phyloP scores from a whole-genome alignment of 139 green algal genomes.

The Chlorella sp. region DNA sequence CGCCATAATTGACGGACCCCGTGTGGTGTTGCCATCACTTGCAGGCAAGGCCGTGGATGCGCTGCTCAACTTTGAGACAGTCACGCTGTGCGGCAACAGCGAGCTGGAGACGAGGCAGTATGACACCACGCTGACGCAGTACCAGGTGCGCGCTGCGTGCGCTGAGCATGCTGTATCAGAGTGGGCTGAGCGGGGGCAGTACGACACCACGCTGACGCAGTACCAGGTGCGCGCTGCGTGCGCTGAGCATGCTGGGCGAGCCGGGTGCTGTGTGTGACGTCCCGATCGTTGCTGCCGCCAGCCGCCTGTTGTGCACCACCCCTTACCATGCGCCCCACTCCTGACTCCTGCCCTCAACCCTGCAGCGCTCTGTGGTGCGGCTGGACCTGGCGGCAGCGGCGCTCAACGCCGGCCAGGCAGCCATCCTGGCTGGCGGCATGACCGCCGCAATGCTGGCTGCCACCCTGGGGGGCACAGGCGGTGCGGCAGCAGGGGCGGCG shows the following conservation, averaged over 20 bases:
- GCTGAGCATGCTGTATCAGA: too few relatives aligned
- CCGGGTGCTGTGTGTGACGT: too few relatives aligned
- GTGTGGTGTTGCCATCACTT: too few relatives aligned
- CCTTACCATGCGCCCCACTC: neutral
- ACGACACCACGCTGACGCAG: slow-evolving; percentile 66
- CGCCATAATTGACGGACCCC: too few relatives aligned
- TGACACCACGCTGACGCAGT: slow-evolving; percentile 66
- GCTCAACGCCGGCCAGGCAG: slow-evolving; percentile 93
- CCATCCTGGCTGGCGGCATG: slow-evolving; percentile 83
- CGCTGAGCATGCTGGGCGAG: neutral
- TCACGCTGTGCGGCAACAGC: slow-evolving; percentile 70
- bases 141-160: slow-evolving; percentile 47
- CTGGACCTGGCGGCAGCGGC: slow-evolving; percentile 75
- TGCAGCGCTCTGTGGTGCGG: slow-evolving; percentile 42
- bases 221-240: slow-evolving; percentile 52
- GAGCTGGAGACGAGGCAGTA: slow-evolving; percentile 68
- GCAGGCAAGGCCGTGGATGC: slow-evolving; percentile 84
- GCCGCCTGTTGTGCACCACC: neutral
- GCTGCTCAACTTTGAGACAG: slow-evolving; percentile 94
- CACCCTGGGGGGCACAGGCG: slow-evolving; percentile 36
- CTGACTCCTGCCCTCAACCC: slow-evolving; percentile 21
- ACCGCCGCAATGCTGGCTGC: slow-evolving; percentile 29
- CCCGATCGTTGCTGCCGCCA: too few relatives aligned
- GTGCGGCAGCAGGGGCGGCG: neutral
- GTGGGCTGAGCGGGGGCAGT: slow-evolving; percentile 58